A percentile compares a stretch with the other conserved stretches of the same genome.
These are phyloP conservation scores for Fusarium coffeatum DNA, from an alignment of 2,329 filamentous ascomycete genomes.

Conservation along the genomic window DNA sequence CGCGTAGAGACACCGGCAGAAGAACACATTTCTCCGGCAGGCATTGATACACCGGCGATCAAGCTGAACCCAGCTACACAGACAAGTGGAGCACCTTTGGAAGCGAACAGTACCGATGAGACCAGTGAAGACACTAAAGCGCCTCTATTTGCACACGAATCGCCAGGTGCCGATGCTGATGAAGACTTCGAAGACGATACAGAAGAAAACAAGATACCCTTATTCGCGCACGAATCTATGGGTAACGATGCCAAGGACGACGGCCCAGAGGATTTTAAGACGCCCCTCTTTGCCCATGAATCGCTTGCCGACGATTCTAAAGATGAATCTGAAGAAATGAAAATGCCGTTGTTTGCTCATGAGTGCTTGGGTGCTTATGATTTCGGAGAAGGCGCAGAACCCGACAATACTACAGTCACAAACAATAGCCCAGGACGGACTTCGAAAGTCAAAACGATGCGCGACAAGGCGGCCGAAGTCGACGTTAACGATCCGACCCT, in stretches of 20 bases:
- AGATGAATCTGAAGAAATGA: slow-evolving; percentile 37
- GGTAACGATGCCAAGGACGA: slow-evolving; percentile 54
- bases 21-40: slow-evolving; percentile 22
- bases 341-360: slow-evolving; percentile 60
- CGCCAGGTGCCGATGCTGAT: slow-evolving; percentile 54
- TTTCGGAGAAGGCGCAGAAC: slow-evolving; percentile 50
- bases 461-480: slow-evolving; percentile 30
- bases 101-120: slow-evolving; percentile 19
- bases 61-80: slow-evolving; percentile 20
- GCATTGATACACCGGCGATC: slow-evolving; percentile 21
- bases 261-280: slow-evolving; percentile 47
- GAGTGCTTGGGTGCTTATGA: slow-evolving; percentile 59
- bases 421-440: slow-evolving; percentile 33
- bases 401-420: slow-evolving; percentile 38
- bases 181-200: slow-evolving; percentile 45
- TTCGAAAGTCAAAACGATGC: slow-evolving; percentile 32
- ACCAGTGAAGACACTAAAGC: slow-evolving; percentile 42
- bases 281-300: slow-evolving; percentile 27
- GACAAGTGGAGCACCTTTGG: neutral
- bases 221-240: slow-evolving; percentile 61
- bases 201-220: slow-evolving; percentile 51
- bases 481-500: slow-evolving; percentile 62
- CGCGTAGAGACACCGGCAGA: slow-evolving; percentile 41
- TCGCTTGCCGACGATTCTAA: slow-evolving; percentile 19
- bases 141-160: slow-evolving; percentile 62